Base-by-base conservation (phyloP, 768 basidiomycete species). In the Russula virescens region DNA sequence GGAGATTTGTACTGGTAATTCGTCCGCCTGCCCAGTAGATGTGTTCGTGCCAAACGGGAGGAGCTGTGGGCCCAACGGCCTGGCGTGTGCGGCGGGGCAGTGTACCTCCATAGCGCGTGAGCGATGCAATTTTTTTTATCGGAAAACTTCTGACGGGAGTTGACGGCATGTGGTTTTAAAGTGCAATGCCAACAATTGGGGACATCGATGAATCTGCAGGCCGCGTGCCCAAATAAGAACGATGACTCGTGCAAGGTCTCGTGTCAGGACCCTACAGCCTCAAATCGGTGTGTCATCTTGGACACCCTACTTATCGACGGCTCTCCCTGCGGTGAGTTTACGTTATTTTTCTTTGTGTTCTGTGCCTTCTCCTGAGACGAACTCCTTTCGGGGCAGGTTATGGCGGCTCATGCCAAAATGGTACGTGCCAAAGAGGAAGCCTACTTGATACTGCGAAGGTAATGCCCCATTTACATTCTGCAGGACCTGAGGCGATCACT, bases 181-280 rank as follows among this genome's bases (percentile, higher is more conserved):
- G 87, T 75, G 50, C 91, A 95, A 84, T 95, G 91, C 72, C 81
- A 83, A 70, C 79, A 76, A 28, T 81, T 87, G 62, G 91, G 91
- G 8, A 76, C 83, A 8, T 84, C 86, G n/a, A 79, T 92, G 80
- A 81, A 82, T 60, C 77, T 92, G 47, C 78, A 77, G n/a, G 72
- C 73, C 50, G 85, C 83, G 2, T 94, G 92, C 73, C 83, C 86
- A 0, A 81, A 76, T 68, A 79, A 75, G 58, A 80, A 80, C 69
- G 83, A 89, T 72, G 80, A 78, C 58, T 80, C 80, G 43, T 94
- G 92, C 73, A 84, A 86, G 69, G 86, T 94, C 53, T 86, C 87
- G 4, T 96, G 92, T 72, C 81, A 85, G 71, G 86, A 89, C 74
- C 92, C 92, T 5, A 78, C 64, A 18, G 72, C 73, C 16, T 56